Base-by-base conservation (phyloP, 2,329 filamentous ascomycete species). In the Cercospora berteroae region DNA sequence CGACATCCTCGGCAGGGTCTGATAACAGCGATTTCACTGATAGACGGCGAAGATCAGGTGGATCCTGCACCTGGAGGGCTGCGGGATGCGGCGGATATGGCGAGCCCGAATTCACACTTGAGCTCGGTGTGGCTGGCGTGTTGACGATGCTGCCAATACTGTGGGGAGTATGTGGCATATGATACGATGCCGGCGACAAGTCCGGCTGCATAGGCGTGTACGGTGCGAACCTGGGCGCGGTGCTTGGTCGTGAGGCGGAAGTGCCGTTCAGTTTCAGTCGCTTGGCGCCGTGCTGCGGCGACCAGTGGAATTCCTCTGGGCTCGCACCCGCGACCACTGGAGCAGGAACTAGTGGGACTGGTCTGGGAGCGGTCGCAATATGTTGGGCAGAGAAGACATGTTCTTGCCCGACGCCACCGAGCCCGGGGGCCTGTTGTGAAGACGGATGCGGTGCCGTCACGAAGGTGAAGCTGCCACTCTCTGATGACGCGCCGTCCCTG, bases 21-120 rank as follows among this genome's bases (percentile, higher is more conserved):
- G 85, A 85, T 5, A 92, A 79, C 7, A 92, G 78, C 12, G 88
- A 90, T 72, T 86, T 87, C 33, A 92, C 88, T 8, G 89, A 90
- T 23, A 91, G 80, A 16, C 87, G 79, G 10, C 83, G 82, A 29
- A 84, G 72, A 65, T 85, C 83, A 29, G 81, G 74, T 59, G 80
- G 76, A 16, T 79, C 75, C 56, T 80, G 63, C n/a, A 36, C 78
- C n/a, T 68, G 52, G 18, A 71, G 62, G 3, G 69, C 25, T 5
- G 67, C 50, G 1, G 68, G 50, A 27, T 71, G 67, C 3, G 60
- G 57, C 20, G 72, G 70, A 39, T 71, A 73, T 18, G 76, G 75
- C 9, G 76, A 77, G 52, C 64, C 70, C 9, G 74, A 74, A 33
- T 70, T 65, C 56, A 70, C 67, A 60, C 73, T 76, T 60, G 79